Conservation (phyloP, 805 yeast species). For the Zygoascus tannicola region DNA sequence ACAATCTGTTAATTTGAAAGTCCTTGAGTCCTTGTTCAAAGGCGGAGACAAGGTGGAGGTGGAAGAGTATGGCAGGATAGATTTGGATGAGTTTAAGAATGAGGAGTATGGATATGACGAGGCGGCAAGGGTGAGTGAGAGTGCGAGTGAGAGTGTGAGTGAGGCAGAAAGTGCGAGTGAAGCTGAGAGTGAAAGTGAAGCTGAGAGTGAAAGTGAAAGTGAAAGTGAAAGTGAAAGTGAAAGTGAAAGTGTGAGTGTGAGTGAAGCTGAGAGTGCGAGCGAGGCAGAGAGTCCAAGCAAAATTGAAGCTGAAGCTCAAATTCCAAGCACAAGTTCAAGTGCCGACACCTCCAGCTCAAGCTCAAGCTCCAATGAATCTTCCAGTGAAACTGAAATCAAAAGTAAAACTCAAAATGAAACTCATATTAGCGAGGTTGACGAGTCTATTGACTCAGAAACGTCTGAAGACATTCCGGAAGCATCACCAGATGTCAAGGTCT, state of each 20-base stretch:
- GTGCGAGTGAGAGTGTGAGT: background rate
- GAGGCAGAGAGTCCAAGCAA: background rate
- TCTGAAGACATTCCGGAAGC: too few species aligned
- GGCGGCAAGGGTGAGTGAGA: background rate
- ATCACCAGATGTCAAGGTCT: too few species aligned
- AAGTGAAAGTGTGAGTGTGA: slow-evolving; percentile 3
- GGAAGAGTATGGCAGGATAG: slow-evolving; percentile 5
- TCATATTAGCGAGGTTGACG: too few species aligned
- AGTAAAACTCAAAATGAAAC: too few species aligned
- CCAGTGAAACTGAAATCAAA: too few species aligned
- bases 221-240: slow-evolving; percentile 7
- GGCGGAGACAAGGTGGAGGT: background rate
- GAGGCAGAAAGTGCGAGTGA: slow-evolving; percentile 1
- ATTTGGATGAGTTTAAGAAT: background rate
- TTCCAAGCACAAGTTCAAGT: background rate
- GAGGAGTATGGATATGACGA: background rate
- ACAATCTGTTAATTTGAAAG: slow-evolving; percentile 4
- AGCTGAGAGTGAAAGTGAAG: slow-evolving; percentile 4
- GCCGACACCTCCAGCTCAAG: too few species aligned
- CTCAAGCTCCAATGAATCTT: too few species aligned
- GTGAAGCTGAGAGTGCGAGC: background rate
- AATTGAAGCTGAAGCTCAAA: too few species aligned
- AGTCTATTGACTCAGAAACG: too few species aligned
- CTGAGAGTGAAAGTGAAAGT: slow-evolving; percentile 5
- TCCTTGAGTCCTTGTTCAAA: slow-evolving; percentile 3